Evolutionary conservation across 2,329 filamentous ascomycete species (phyloP).

Genomic region (Aaosphaeria pasadenensis): DNA sequence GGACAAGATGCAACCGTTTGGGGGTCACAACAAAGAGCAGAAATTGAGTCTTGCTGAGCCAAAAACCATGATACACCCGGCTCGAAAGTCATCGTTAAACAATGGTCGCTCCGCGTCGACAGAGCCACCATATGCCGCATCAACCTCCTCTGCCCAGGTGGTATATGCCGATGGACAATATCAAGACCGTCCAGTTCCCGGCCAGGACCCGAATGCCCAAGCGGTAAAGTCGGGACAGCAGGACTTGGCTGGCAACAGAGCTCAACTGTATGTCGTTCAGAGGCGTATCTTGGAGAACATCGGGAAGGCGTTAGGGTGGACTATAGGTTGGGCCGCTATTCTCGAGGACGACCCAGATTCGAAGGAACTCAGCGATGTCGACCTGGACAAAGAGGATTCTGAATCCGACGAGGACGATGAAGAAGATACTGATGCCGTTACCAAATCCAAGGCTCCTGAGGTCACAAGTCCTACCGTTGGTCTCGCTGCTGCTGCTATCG

Average conservation of each 20-base stretch:
- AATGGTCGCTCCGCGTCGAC: slow-evolving; percentile 23
- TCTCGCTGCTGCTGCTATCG: slow-evolving; percentile 27
- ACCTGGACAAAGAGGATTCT: slow-evolving; percentile 26
- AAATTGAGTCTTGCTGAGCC: slow-evolving; percentile 64
- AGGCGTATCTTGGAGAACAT: slow-evolving; percentile 74
- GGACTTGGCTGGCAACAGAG: slow-evolving; percentile 77
- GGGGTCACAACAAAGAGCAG: slow-evolving; percentile 51
- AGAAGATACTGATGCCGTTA: slow-evolving; percentile 3
- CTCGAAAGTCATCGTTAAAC: slow-evolving; percentile 60
- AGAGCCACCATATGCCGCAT: slow-evolving; percentile 32
- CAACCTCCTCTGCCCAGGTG: slow-evolving; percentile 25
- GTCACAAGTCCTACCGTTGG: slow-evolving; percentile 18
- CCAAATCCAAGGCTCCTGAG: slow-evolving; percentile 3
- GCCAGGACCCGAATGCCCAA: slow-evolving; percentile 15
- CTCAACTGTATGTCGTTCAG: slow-evolving; percentile 77
- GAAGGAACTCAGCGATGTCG: slow-evolving; percentile 36
- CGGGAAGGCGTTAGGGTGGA: slow-evolving; percentile 71
- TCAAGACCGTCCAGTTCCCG: slow-evolving; percentile 23
- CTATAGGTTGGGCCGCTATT: slow-evolving; percentile 64
- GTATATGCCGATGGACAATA: slow-evolving; percentile 40
- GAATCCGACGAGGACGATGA: slow-evolving; percentile 7
- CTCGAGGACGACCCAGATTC: slow-evolving; percentile 19
- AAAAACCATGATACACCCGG: slow-evolving; percentile 69
- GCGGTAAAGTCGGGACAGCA: slow-evolving; percentile 61
- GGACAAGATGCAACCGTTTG: slow-evolving; percentile 51